Evolutionary conservation across 257 asterid species (phyloP).

Genomic region (Solanum infundibuliforme): DNA sequence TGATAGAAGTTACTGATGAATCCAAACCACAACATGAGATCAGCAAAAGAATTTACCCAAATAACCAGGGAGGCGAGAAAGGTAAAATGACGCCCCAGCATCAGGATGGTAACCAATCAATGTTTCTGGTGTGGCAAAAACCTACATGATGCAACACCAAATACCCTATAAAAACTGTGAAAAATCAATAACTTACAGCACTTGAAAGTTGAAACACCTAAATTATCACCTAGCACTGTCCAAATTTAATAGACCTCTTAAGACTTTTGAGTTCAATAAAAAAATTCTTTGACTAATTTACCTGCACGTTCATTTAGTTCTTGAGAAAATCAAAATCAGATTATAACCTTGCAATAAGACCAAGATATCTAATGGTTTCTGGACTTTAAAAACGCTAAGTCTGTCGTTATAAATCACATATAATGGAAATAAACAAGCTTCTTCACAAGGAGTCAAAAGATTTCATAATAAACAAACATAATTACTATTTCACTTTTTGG

Average conservation of each 20-base stretch:
- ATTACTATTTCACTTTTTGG: not conserved
- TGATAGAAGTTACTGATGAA: not conserved
- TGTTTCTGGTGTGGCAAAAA: slow-evolving; percentile 90
- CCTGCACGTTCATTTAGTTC: not conserved
- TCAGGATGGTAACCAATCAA: slow-evolving; percentile 96
- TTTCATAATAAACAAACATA: not conserved
- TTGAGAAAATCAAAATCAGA: not conserved
- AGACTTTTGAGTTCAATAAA: not conserved
- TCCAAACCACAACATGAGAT: not conserved
- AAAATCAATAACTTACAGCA: not conserved
- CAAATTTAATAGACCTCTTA: not conserved
- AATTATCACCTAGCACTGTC: not conserved
- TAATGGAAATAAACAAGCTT: not conserved
- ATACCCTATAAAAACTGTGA: not conserved
- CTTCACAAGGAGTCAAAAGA: not conserved
- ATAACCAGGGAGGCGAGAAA: slow-evolving; percentile 87
- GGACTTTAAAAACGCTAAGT: not conserved
- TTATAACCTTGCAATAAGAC: not conserved
- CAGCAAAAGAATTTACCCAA: slow-evolving; percentile 38
- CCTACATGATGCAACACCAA: slow-evolving; percentile 29
- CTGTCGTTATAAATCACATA: not conserved
- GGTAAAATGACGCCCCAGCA: slow-evolving; percentile 95
- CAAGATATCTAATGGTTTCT: not conserved
- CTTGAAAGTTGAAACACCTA: not conserved
- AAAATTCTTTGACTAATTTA: not conserved